phyloP scores from a whole-genome alignment of 768 basidiomycete species.

The button mushroom (Agaricus bisporus) region DNA sequence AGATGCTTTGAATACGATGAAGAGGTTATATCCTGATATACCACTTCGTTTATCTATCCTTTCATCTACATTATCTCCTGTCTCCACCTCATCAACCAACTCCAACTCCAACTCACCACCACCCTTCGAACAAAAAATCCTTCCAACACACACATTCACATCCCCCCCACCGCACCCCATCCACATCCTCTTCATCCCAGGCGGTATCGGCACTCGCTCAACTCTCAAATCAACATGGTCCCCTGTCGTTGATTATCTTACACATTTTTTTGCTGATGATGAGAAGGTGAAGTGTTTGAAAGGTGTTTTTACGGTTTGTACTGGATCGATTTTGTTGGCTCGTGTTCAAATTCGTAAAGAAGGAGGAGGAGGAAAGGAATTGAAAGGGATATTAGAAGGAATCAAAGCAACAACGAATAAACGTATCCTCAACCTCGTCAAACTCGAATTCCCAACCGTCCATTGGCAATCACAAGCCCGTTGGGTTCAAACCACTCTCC shows the following conservation, averaged over 20 bases:
- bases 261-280: not conserved
- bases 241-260: conserved; percentile 29
- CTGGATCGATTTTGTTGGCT: conserved; percentile 33
- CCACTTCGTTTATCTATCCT: conserved; percentile 23
- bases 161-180: conserved; percentile 13
- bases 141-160: conserved; percentile 32
- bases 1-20: conserved; percentile 26
- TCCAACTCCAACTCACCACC: too few species aligned
- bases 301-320: conserved; percentile 33
- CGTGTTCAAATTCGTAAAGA: conserved; percentile 14
- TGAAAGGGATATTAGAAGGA: conserved; percentile 32
- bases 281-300: conserved; percentile 1
- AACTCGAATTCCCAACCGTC: conserved; percentile 24
- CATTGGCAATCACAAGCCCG: conserved; percentile 38
- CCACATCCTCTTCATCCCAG: conserved; percentile 29
- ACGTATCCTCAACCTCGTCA: conserved; percentile 20
- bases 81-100: conserved; percentile 22
- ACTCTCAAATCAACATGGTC: conserved; percentile 17
- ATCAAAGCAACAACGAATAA: conserved; percentile 41
- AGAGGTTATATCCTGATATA: conserved; percentile 17
- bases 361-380: not conserved
- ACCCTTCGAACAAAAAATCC: conserved; percentile 26
- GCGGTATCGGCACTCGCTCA: conserved; percentile 22
- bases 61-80: conserved; percentile 24
- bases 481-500: conserved; percentile 27